Evolutionary conservation across 257 asterid species (phyloP), one percentile per base, ranked within the genome.

Genomic region (Salvia splendens): DNA sequence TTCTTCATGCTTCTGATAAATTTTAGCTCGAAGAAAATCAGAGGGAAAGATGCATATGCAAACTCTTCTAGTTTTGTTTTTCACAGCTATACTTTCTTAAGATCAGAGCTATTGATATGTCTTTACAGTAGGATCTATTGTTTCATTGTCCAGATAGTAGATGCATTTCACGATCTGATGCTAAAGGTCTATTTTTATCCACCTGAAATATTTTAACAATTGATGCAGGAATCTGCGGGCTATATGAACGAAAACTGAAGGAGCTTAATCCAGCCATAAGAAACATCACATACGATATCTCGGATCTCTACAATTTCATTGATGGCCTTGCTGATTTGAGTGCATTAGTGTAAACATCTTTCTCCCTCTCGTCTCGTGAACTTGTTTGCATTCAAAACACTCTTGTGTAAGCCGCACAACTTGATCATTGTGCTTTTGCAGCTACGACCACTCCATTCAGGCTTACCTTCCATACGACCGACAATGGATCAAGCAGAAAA

Each of bases 291-390:
- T 92, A 92, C 55, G 98, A 89, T 67, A 85, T 89, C 64, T 80
- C 89, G 16, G 97, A 89, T 81, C 95, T 92, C 58, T 92, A 86
- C 83, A 87, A 87, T 76, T 92, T 87, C 59, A 86, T 92, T 41
- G 97, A 92, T 32, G 98, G 98, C 47, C 93, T 92, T 56, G 82
- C 84, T 68, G 98, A 92, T 75, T 50, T 89, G 88, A 92, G 97
- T 77, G 97, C 97, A 40, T 77, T 92, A 72, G 90, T 89, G 98
- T 92, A 87, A 65, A 52, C 10, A 20, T 73, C 49, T 65, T 12
- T 17, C 51, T 36, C 61, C 38, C 40, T 16, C 24, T 65, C 30
- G 1, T 16, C 24, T 65, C 30, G 1, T 24, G 30, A 24, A 24
- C 30, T 24, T 24, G 30, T 24, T 0, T 24, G 30, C 30, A 24